Evolutionary conservation across 176 grass and related monocot genomes (phyloP), one percentile per base, ranked within the genome.

Genomic region (Ensete glaucum): DNA sequence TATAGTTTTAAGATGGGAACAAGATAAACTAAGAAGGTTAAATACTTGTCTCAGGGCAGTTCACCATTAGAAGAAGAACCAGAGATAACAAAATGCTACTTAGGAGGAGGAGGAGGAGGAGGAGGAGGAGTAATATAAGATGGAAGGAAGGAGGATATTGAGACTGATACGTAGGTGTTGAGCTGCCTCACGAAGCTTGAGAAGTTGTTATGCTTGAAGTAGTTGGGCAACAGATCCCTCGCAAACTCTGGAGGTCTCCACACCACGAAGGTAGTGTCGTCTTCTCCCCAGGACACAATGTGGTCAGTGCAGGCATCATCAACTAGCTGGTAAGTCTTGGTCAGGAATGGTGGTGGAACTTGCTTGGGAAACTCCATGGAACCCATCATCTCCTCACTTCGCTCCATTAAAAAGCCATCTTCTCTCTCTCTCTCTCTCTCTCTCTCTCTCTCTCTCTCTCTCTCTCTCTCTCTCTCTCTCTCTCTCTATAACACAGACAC

Each of bases 241-340:
- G 88, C 79, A 76, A 97, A 97, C 83, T 90, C 87, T 9, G 87
- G 79, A 69, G 93, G 85, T 9, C 85, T 81, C 93, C 93, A 97
- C 8, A 97, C 87, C 8, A 97, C 90, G 79, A 97, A 97, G 80
- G 89, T 92, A 72, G 83, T 73, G 67, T 88, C 83, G 16, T 90
- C 82, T 17, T 90, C 93, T 0, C 90, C 93, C 93, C 93, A 97
- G 9, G 93, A 97, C 24, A 97, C 93, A 72, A 97, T 88, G 85
- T 86, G 87, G 79, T 97, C 89, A 11, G 93, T 97, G 89, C 87
- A 88, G 76, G 93, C 90, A 78, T 97, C 93, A 52, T 97, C 93
- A 62, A 97, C 93, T 51, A 97, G 84, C 73, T 97, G 89, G 87
- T 97, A 97, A 21, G 89, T 92, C 87, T 97, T 97, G n/a, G 77